Conservation (phyloP, 192 early-diverging fungal genomes). For the Rhizoclosmatium globosum region DNA sequence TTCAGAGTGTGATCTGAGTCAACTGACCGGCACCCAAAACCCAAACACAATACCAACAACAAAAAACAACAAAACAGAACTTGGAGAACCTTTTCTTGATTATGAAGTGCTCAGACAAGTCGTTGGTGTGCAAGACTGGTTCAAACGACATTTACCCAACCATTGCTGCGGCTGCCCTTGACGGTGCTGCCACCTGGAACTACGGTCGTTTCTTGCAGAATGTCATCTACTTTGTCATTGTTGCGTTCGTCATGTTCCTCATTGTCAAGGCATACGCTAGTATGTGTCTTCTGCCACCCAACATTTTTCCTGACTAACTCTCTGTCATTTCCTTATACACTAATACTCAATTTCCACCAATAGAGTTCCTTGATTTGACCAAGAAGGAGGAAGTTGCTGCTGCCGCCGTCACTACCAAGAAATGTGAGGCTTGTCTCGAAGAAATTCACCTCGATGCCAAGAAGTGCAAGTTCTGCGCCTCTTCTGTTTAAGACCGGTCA, state of each 20-base stretch:
- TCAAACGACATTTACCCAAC: conserved; percentile 2
- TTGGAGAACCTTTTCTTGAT: conserved; percentile 33
- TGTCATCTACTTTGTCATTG: conserved; percentile 70
- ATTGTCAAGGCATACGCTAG: conserved; percentile 59
- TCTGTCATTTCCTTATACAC: neutral
- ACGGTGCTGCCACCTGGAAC: conserved; percentile 42
- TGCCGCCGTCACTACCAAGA: neutral
- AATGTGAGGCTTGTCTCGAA: conserved; percentile 46
- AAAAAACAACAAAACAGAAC: neutral
- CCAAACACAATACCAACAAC: neutral
- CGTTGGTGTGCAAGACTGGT: conserved; percentile 9
- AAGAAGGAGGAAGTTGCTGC: neutral
- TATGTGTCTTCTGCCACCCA: neutral
- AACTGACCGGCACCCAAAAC: neutral
- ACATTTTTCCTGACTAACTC: conserved; percentile 1
- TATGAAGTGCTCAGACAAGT: conserved; percentile 7
- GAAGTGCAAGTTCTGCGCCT: conserved; percentile 46
- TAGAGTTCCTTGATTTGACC: neutral
- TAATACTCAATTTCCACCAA: neutral
- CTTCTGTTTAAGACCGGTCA: neutral
- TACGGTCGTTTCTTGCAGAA: conserved; percentile 64
- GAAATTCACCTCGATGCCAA: conserved; percentile 45
- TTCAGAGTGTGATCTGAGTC: neutral
- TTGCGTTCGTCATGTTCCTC: conserved; percentile 63
- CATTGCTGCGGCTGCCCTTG: conserved; percentile 1